Conservation (phyloP, 331 rosid species). For the Phaseolus coccineus region DNA sequence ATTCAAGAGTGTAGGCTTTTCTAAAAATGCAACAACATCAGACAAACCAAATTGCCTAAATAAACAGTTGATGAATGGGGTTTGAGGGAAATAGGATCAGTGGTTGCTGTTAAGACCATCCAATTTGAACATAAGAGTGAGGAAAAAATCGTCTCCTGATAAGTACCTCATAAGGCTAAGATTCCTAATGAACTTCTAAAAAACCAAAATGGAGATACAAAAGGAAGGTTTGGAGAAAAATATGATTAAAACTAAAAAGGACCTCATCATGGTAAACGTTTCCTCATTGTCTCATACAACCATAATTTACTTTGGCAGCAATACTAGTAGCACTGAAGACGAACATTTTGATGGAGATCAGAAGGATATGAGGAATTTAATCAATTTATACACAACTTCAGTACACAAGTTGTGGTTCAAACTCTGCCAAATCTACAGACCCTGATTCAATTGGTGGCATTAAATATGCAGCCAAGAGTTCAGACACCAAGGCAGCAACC, state of each 20-base stretch:
- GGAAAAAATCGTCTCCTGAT: constrained; percentile 25
- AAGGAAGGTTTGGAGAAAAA: constrained; percentile 10
- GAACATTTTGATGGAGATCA: constrained; percentile 42
- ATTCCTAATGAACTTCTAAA: constrained; percentile 20
- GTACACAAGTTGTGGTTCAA: constrained; percentile 86
- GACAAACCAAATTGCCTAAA: not conserved
- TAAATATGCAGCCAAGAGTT: constrained; percentile 84
- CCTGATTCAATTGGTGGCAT: constrained; percentile 98
- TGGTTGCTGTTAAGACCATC: constrained; percentile 14
- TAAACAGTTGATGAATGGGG: not conserved
- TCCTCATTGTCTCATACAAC: constrained; percentile 45
- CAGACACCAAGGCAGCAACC: constrained; percentile 84
- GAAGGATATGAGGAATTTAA: constrained; percentile 35
- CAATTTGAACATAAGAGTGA: constrained; percentile 12
- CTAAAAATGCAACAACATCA: not conserved
- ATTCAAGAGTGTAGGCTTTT: not conserved
- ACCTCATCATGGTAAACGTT: constrained; percentile 49
- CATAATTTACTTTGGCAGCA: constrained; percentile 32
- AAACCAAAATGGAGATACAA: not conserved
- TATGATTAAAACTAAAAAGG: constrained; percentile 40
- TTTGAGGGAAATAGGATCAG: constrained; percentile 1
- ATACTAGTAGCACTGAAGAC: constrained; percentile 41
- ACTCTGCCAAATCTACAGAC: constrained; percentile 92
- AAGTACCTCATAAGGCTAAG: constrained; percentile 18
- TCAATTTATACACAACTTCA: constrained; percentile 58